Evolutionary conservation across 75 land plant genomes (phyloP).

Genomic region (Selaginella tamariscina): DNA sequence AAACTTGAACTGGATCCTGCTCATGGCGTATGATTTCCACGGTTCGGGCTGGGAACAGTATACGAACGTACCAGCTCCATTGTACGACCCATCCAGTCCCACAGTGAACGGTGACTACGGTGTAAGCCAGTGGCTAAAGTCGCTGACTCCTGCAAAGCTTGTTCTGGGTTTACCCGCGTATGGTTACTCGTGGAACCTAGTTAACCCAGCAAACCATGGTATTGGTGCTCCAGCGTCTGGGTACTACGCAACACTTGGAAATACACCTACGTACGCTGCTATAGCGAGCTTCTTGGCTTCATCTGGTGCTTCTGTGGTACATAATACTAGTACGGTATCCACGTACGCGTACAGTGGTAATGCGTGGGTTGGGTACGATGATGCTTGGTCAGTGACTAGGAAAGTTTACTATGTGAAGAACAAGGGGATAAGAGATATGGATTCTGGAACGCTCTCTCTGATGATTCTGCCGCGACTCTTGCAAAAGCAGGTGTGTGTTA

Average conservation of each 20-base stretch:
- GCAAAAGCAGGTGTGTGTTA: conserved; percentile 5
- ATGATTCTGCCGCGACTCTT: conserved; percentile 9
- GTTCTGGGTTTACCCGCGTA: background rate
- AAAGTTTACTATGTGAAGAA: conserved; percentile 14
- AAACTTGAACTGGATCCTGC: conserved; percentile 7
- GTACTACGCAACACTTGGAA: background rate
- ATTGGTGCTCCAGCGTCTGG: conserved; percentile 1
- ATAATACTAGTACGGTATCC: conserved; percentile 7
- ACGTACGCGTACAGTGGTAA: conserved; percentile 11
- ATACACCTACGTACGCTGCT: background rate
- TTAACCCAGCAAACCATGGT: conserved; percentile 4
- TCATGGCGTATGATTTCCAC: conserved; percentile 12
- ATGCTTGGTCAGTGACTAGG: conserved; percentile 7
- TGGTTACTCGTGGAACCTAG: background rate
- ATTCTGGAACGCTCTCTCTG: conserved; percentile 9
- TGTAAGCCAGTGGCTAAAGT: conserved; percentile 1
- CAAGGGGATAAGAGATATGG: conserved; percentile 4
- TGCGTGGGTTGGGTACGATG: conserved; percentile 9
- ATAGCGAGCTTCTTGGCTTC: conserved; percentile 2
- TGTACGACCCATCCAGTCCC: conserved; percentile 6
- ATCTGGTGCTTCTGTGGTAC: conserved; percentile 4
- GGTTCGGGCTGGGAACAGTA: background rate
- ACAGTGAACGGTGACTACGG: conserved; percentile 11
- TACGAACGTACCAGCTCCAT: conserved; percentile 1
- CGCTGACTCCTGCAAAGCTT: background rate